A percentile compares a stretch with the other conserved stretches of the same genome.
phyloP scores from a whole-genome alignment of 768 basidiomycete genomes.

The Hypholoma sublateritium region DNA sequence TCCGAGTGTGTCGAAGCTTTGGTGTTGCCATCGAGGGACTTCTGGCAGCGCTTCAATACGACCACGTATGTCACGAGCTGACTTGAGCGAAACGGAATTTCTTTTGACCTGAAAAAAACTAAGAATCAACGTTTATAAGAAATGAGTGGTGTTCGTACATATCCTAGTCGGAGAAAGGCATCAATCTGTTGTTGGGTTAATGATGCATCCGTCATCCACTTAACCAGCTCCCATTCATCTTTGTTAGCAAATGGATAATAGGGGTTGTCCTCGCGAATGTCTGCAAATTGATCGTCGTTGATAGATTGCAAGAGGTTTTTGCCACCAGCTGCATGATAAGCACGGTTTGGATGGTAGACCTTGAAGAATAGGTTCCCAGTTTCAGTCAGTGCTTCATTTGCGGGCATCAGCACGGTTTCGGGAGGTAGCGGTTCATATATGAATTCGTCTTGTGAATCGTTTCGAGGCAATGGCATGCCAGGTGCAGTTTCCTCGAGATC shows the following conservation, averaged over 20 bases:
- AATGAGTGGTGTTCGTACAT: background rate
- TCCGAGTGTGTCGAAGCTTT: background rate
- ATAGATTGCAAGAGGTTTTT: background rate
- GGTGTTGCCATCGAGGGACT: background rate
- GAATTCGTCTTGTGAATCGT: background rate
- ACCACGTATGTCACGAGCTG: background rate
- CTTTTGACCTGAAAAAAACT: background rate
- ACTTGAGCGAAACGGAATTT: background rate
- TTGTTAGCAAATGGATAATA: constrained; percentile 26
- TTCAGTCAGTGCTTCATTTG: too few relatives aligned
- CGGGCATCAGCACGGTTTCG: background rate
- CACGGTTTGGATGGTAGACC: background rate
- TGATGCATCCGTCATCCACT: constrained; percentile 1
- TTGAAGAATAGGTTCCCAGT: background rate
- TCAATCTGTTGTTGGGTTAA: background rate
- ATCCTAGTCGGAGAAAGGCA: background rate
- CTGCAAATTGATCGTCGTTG: background rate
- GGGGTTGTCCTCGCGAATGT: background rate
- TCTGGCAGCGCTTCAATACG: background rate
- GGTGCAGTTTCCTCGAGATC: background rate
- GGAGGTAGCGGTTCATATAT: background rate
- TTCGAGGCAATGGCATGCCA: background rate
- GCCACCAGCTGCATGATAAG: background rate
- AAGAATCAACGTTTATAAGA: background rate
- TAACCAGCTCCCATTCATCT: background rate